Evolutionary conservation across 306 rosid species (phyloP), one percentile per base, ranked within the genome.

Genomic region (Acacia acuminata): DNA sequence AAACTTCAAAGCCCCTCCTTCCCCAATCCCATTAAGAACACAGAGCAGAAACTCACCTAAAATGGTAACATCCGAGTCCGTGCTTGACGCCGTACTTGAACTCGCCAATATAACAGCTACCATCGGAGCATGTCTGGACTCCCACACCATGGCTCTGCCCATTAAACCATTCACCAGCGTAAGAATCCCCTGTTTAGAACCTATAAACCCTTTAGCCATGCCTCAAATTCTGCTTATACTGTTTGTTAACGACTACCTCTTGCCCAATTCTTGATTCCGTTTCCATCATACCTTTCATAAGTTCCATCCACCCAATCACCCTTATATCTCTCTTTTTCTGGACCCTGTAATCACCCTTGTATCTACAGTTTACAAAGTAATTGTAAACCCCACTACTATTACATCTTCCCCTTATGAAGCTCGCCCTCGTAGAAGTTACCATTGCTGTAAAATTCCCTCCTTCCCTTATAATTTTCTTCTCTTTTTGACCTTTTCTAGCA

Each of bases 91-190:
- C 99, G 76, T 82, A 89, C 87, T 96, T 94, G 81, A 96, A 96
- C 69, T 88, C 92, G 14, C 99, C 99, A 44, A 89, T 82, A 71
- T 90, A 96, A 70, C 90, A 91, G 91, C 99, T 96, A 2, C 93
- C 92, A 85, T 96, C 99, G 2, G 98, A 85, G 88, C 99, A 96
- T 74, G 97, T 92, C 51, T 96, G 99, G 3, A 94, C 88, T 4
- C 99, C 99, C 7, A 96, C 58, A 1, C 99, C 99, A 85, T 92
- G 97, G 84, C 99, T 96, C 89, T 94, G 99, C 15, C 99, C 99
- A 45, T 91, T 94, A 83, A 80, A 91, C 99, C 99, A 96, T 45
- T 96, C 94, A 4, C 99, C 99, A 0, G 97, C 85, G 78, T 90
- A 96, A 32, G 94, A 90, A n/a, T 96, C 99, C 15, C 99, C 99